A percentile compares a stretch with the other conserved stretches of the same genome.
These are phyloP conservation scores for Fusarium secorum DNA, from an alignment of 2,329 filamentous ascomycete species.

Conservation along the genomic window DNA sequence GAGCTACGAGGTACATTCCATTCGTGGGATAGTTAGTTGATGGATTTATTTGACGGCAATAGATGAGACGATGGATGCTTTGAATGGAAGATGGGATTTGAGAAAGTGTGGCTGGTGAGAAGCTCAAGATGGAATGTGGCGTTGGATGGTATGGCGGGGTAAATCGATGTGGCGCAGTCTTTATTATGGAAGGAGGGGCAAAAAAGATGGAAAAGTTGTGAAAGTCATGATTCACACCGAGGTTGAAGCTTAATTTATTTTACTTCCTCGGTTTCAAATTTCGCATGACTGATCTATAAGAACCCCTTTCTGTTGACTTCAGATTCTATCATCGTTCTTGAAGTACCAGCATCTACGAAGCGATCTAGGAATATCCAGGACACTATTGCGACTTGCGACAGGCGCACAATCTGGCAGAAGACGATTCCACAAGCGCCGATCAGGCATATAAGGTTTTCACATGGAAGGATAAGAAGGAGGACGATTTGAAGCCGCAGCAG, in stretches of 20 bases:
- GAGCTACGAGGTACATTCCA: neutral
- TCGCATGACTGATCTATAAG: neutral
- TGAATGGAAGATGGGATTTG: neutral
- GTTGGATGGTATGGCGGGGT: slow-evolving; percentile 19
- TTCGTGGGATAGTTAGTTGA: slow-evolving; percentile 13
- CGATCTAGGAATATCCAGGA: neutral
- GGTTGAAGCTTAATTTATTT: slow-evolving; percentile 11
- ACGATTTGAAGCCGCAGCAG: slow-evolving; percentile 23
- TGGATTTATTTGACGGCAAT: neutral
- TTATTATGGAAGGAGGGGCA: slow-evolving; percentile 22
- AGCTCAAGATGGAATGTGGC: slow-evolving; percentile 2
- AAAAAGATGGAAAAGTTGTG: slow-evolving; percentile 22
- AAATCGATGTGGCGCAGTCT: slow-evolving; percentile 15
- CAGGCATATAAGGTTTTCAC: neutral
- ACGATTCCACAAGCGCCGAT: neutral
- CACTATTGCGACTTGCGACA: neutral
- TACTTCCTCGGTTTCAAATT: neutral
- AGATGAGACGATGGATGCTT: neutral
- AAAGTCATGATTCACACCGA: slow-evolving; percentile 32
- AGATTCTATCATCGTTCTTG: neutral
- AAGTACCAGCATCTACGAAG: neutral
- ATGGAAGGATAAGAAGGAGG: neutral
- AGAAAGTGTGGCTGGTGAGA: slow-evolving; percentile 8
- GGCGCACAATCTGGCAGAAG: slow-evolving; percentile 19
- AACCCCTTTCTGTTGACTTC: neutral